Evolutionary conservation across 1,139 yeast species (phyloP).

Genomic region (Suhomyces coccinellae): DNA sequence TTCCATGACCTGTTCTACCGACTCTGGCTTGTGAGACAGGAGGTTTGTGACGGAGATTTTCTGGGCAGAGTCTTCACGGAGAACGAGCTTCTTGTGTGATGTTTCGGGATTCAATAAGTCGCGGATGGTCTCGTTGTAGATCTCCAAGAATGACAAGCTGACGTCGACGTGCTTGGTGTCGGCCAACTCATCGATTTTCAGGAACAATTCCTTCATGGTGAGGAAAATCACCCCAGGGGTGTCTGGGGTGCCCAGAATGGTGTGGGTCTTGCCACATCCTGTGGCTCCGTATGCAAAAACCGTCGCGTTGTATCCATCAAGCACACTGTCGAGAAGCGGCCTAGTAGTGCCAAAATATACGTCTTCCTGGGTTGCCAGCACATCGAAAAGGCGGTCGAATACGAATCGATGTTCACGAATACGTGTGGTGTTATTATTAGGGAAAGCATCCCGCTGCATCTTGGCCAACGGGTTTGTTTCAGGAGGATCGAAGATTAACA

Average conservation of each 20-base stretch:
- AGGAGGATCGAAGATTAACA: conserved; percentile 89
- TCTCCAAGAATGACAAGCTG: conserved; percentile 75
- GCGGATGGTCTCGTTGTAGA: conserved; percentile 84
- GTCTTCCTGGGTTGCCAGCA: conserved; percentile 58
- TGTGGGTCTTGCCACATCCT: conserved; percentile 97
- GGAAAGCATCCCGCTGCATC: conserved; percentile 61
- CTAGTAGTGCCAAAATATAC: conserved; percentile 68
- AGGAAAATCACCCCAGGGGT: conserved; percentile 80
- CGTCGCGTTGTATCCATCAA: conserved; percentile 87
- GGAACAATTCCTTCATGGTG: conserved; percentile 76
- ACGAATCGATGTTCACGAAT: conserved; percentile 77
- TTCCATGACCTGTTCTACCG: conserved; percentile 79
- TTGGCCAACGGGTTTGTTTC: conserved; percentile 66
- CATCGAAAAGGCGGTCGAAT: conserved; percentile 78
- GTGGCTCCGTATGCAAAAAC: conserved; percentile 98
- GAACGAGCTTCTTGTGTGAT: conserved; percentile 45
- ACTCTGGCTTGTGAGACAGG: conserved; percentile 60
- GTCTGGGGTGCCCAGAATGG: conserved; percentile 74
- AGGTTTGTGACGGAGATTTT: conserved; percentile 75
- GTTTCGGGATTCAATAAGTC: conserved; percentile 69
- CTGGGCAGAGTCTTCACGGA: conserved; percentile 71
- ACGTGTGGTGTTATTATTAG: conserved; percentile 45
- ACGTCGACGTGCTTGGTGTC: conserved; percentile 63
- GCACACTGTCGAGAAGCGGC: conserved; percentile 69
- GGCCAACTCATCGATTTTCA: conserved; percentile 51